phyloP scores from a whole-genome alignment of 2,329 filamentous ascomycete species.

The Fusarium verrucosum region DNA sequence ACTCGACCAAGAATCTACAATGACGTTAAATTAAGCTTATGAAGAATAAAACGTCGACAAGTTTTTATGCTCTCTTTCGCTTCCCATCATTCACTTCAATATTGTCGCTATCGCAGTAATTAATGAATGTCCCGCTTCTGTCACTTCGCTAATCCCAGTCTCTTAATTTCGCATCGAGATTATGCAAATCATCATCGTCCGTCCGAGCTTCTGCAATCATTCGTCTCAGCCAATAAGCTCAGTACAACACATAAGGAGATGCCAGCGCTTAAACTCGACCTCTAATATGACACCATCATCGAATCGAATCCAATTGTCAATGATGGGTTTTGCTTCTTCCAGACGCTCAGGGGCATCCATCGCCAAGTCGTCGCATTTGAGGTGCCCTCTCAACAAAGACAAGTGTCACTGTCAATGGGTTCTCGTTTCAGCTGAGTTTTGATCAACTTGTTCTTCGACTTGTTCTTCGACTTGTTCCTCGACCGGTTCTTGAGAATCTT shows the following conservation, averaged over 20 bases:
- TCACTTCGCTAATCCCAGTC: not conserved
- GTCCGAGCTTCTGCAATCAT: conserved; percentile 2
- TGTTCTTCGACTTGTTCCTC: no score
- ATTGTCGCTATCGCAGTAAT: no score
- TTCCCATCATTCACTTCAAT: not conserved
- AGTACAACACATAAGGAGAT: not conserved
- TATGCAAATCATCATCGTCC: not conserved
- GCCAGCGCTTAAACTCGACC: not conserved
- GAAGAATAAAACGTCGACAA: not conserved
- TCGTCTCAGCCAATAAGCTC: not conserved
- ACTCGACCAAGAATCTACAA: not conserved
- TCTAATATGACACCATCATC: not conserved
- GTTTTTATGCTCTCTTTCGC: not conserved
- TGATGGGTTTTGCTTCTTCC: no score
- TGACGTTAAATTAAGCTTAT: conserved; percentile 17
- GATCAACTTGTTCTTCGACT: no score
- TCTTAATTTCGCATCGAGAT: conserved; percentile 1
- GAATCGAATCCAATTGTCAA: no score
- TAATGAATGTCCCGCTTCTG: not conserved
- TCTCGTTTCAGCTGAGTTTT: no score
- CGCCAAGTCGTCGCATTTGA: no score
- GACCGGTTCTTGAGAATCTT: not conserved
- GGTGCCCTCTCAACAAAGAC: no score
- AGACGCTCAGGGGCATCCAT: no score
- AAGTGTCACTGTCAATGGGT: no score